These are phyloP conservation scores for Bothriochloa decipiens DNA, from an alignment of 176 grass and related monocot genomes.

Conservation along the genomic window DNA sequence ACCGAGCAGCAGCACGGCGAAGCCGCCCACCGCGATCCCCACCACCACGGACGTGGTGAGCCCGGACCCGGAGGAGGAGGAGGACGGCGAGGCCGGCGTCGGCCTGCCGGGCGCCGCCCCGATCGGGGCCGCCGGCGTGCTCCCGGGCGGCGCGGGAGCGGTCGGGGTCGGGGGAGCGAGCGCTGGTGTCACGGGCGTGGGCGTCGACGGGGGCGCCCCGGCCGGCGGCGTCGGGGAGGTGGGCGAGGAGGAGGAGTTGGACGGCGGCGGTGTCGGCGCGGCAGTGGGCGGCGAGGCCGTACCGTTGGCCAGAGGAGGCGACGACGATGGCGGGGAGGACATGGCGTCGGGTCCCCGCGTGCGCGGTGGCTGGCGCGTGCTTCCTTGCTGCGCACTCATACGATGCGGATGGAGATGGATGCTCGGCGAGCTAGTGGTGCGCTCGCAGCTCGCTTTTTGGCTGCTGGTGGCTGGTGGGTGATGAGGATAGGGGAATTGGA, in stretches of 20 bases:
- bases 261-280: background rate
- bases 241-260: constrained; percentile 28
- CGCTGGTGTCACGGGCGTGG: background rate
- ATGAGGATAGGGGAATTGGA: constrained; percentile 6
- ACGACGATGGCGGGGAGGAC: constrained; percentile 44
- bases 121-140: background rate
- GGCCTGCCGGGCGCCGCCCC: background rate
- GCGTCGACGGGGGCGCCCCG: background rate
- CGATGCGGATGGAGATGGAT: background rate
- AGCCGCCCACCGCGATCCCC: constrained; percentile 61
- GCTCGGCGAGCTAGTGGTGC: background rate
- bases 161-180: background rate
- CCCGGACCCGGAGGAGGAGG: background rate
- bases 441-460: background rate
- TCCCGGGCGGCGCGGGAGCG: background rate
- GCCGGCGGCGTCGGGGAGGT: background rate
- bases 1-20: constrained; percentile 58
- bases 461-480: constrained; percentile 13
- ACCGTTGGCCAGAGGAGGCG: constrained; percentile 38
- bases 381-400: background rate
- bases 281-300: constrained; percentile 36
- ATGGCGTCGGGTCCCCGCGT: constrained; percentile 11
- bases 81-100: background rate
- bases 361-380: background rate
- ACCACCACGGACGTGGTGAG: constrained; percentile 50